A percentile compares a stretch with the other conserved stretches of the same genome.
Conservation (phyloP, 148 eudicot species). For the Camellia granthamiana region DNA sequence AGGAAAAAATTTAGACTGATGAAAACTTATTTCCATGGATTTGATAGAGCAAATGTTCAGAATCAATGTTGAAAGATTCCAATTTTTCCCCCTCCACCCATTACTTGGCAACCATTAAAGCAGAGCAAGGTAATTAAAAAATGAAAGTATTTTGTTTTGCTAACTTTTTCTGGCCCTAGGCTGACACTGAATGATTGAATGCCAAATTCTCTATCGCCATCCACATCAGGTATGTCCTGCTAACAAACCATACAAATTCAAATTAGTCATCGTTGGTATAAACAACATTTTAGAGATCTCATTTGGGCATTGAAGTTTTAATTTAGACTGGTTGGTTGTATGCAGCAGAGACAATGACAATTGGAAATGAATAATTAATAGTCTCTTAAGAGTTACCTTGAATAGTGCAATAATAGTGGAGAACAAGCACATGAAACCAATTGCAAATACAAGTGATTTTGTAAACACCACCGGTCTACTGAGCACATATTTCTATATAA, state of each 20-base stretch:
- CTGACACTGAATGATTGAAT: slow-evolving; percentile 22
- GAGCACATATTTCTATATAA: slow-evolving; percentile 19
- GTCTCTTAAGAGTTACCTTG: slow-evolving; percentile 7
- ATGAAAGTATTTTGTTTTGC: neutral
- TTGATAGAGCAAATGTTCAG: neutral
- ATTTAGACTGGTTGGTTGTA: too few relatives aligned
- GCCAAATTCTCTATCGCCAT: slow-evolving; percentile 27
- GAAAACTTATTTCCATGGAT: too few relatives aligned
- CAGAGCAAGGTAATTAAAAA: neutral
- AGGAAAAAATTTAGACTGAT: too few relatives aligned
- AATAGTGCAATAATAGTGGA: slow-evolving; percentile 23
- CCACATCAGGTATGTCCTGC: slow-evolving; percentile 31
- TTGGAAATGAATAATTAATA: too few relatives aligned
- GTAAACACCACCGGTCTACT: slow-evolving; percentile 17
- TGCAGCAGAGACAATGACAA: too few relatives aligned
- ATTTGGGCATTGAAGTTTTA: too few relatives aligned
- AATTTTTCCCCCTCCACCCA: neutral
- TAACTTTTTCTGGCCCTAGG: slow-evolving; percentile 24
- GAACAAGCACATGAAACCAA: slow-evolving; percentile 22
- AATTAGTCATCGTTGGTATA: too few relatives aligned
- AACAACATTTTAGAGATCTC: neutral
- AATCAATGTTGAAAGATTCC: neutral
- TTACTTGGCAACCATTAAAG: neutral
- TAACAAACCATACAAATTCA: neutral
- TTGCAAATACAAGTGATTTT: slow-evolving; percentile 20